Percentiles rank a stretch among this genome's conserved stretches.
Conservation (phyloP, 805 yeast genomes). For the Lipomyces yamadae region DNA sequence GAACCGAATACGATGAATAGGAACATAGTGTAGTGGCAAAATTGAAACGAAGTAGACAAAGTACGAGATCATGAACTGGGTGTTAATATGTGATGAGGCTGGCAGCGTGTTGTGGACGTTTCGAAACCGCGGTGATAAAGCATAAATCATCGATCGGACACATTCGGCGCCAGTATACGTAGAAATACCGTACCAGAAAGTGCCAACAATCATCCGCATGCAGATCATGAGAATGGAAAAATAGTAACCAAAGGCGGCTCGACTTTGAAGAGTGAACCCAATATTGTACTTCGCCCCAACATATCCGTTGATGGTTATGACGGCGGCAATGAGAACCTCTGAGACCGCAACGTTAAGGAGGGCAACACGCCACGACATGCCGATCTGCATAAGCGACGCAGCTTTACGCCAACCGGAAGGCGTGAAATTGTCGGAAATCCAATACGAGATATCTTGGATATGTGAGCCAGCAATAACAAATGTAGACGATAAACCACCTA, state of each 20-base stretch:
- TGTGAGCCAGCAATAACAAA: neutral
- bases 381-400: slow-evolving; percentile 35
- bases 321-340: slow-evolving; percentile 60
- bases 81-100: slow-evolving; percentile 51
- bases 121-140: slow-evolving; percentile 63
- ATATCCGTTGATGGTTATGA: slow-evolving; percentile 71
- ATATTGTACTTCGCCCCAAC: slow-evolving; percentile 81
- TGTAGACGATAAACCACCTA: neutral
- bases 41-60: slow-evolving; percentile 38
- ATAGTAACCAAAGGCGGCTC: slow-evolving; percentile 81
- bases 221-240: slow-evolving; percentile 74
- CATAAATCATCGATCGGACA: slow-evolving; percentile 72
- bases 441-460: slow-evolving; percentile 22
- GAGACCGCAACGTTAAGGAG: slow-evolving; percentile 31
- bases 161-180: slow-evolving; percentile 85
- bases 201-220: slow-evolving; percentile 85
- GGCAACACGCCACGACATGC: slow-evolving; percentile 36
- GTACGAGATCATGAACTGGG: slow-evolving; percentile 39
- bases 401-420: slow-evolving; percentile 37
- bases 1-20: slow-evolving; percentile 33
- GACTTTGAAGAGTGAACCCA: slow-evolving; percentile 79
- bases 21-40: slow-evolving; percentile 35
- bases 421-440: slow-evolving; percentile 34
- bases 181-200: slow-evolving; percentile 88
- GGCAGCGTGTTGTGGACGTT: slow-evolving; percentile 56